Evolutionary conservation across 805 yeast species (phyloP).

Genomic region (Ogataea kodamae): DNA sequence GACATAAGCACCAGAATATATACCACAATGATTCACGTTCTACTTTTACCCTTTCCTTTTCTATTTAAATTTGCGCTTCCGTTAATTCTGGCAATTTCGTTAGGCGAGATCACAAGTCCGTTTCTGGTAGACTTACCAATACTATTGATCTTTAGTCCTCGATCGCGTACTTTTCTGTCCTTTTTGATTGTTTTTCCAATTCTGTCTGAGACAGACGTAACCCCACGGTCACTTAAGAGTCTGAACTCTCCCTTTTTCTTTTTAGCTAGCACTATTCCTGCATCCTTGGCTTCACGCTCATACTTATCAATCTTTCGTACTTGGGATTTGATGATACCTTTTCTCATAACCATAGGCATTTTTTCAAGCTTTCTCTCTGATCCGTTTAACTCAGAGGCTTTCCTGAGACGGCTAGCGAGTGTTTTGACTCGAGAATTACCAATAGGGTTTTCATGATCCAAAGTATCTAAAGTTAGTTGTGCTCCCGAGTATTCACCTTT

Average conservation of each 20-base stretch:
- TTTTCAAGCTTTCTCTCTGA: slow-evolving; percentile 51
- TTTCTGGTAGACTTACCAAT: slow-evolving; percentile 77
- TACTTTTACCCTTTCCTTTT: too few relatives aligned
- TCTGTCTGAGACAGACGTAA: slow-evolving; percentile 46
- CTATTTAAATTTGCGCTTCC: too few relatives aligned
- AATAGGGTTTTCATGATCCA: slow-evolving; percentile 57
- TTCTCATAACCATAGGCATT: slow-evolving; percentile 86
- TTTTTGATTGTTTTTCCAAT: slow-evolving; percentile 46
- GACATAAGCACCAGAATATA: slow-evolving; percentile 8
- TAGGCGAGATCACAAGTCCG: slow-evolving; percentile 68
- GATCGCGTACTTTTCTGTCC: slow-evolving; percentile 49
- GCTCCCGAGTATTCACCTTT: slow-evolving; percentile 54
- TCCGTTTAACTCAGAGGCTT: slow-evolving; percentile 46
- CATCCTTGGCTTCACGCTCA: slow-evolving; percentile 80
- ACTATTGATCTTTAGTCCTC: slow-evolving; percentile 73
- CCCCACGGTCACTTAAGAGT: slow-evolving; percentile 50
- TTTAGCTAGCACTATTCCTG: slow-evolving; percentile 82
- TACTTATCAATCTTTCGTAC: slow-evolving; percentile 48
- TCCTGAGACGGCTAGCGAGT: slow-evolving; percentile 52
- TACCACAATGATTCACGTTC: too few relatives aligned
- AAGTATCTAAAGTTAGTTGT: slow-evolving; percentile 57
- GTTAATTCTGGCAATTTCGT: slow-evolving; percentile 50
- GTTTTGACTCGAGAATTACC: slow-evolving; percentile 71
- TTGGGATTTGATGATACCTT: slow-evolving; percentile 70
- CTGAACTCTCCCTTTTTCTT: slow-evolving; percentile 66